Base-by-base conservation (phyloP, 2,329 filamentous ascomycete species). In the Rugonectria rugulosa region DNA sequence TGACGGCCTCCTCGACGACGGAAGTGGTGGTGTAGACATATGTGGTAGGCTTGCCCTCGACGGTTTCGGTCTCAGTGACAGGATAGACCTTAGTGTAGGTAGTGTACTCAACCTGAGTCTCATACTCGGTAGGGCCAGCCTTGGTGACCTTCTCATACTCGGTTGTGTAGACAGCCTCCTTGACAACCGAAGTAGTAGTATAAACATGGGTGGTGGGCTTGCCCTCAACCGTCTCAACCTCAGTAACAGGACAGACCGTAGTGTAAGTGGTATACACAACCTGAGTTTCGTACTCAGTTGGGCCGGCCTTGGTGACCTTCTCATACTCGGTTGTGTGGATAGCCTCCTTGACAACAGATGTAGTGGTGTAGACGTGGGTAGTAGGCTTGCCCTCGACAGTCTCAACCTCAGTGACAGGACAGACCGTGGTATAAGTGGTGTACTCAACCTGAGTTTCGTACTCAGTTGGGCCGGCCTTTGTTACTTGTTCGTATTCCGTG, bases 261-360 rank as follows among this genome's bases (percentile, higher is more conserved):
- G 79, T 82, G 29, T 75, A 49, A 6, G 79, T 81, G 8, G 67
- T 72, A 63, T 79, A 77, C 15, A 69, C 70, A 7, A 77, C 69
- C 11, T 72, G 70, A 9, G 61, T 56, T 20, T 66, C 61, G 15
- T 70, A 70, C 21, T 72, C 69, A 1, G 73, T 76, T 20, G 71
- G 55, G 3, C 75, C 79, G 8, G 74, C 72, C 15, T 69, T 67
- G 15, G 75, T 74, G 20, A 75, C 66, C 5, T 74, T 73, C 56
- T 73, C 67, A 48, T 72, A 66, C 54, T 70, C 53, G n/a, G 69
- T 70, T 27, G 71, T 62, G 26, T 70, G 65, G 19, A 68, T 65
- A 17, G 68, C 67, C 24, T 69, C 66, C 43, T 69, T 63, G 12
- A 72, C 45, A 24, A 64, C 62, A 17, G 64, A 48, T 8, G 60